These are phyloP conservation scores for Cetraspora pellucida DNA, from an alignment of 192 early-diverging fungal genomes.

Conservation along the genomic window DNA sequence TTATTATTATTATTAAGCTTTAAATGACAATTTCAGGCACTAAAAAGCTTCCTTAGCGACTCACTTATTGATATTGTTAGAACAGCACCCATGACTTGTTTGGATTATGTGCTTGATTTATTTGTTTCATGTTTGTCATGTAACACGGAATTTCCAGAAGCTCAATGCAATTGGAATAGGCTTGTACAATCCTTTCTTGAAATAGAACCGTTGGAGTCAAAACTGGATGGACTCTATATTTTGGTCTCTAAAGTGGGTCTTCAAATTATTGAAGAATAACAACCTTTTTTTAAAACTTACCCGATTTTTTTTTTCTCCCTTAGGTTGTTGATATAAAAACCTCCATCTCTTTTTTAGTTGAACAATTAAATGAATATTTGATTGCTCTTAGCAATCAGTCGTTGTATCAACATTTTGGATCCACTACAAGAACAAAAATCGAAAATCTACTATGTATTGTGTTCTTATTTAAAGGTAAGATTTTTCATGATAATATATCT, in stretches of 20 bases:
- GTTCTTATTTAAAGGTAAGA: slow-evolving; percentile 9
- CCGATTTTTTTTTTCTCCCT: neutral
- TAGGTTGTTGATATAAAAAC: neutral
- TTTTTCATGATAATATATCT: neutral
- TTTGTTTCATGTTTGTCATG: neutral
- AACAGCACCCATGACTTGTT: neutral
- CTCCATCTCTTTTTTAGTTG: neutral
- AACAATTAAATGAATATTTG: slow-evolving; percentile 1
- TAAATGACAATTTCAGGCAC: neutral
- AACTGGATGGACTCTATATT: neutral
- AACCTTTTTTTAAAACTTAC: neutral
- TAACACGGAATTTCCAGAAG: neutral
- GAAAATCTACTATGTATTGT: neutral
- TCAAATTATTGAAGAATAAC: neutral
- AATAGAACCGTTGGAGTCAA: neutral
- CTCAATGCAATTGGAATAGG: neutral
- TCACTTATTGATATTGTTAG: neutral
- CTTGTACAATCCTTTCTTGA: neutral
- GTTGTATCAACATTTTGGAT: neutral
- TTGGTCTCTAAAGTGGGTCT: slow-evolving; percentile 8
- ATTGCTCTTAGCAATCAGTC: neutral
- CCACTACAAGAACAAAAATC: neutral
- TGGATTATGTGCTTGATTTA: slow-evolving; percentile 7
- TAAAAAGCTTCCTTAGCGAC: neutral
- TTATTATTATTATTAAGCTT: neutral